Evolutionary conservation across 345 rosid genomes (phyloP), one percentile per base, ranked within the genome.

Genomic region (Kernera saxatilis): DNA sequence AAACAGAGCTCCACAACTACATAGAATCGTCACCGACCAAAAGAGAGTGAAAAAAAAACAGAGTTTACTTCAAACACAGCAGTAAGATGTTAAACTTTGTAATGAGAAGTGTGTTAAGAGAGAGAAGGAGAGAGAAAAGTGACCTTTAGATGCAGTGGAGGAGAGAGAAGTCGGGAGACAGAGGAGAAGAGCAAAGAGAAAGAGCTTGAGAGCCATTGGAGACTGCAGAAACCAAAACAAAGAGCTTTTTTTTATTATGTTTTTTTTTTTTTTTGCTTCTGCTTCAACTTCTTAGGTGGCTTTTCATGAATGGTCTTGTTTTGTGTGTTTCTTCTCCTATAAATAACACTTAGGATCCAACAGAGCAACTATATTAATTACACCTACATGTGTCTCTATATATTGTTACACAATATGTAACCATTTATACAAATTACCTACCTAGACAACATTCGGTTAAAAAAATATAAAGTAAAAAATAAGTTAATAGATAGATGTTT

Each of bases 121-220:
- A 68, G 6, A 45, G 77, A 65, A 41, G 46, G 53, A 36, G 64
- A 64, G 11, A 39, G 77, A 51, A 66, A 60, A 11, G 57, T 23
- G 26, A 76, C 90, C 89, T 84, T 82, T 84, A 77, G 68, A 70
- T 17, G 86, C 77, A 19, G 65, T 53, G 83, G 77, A 71, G 77
- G 68, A 61, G 64, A 77, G 76, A 65, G 76, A 77, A 19, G 79
- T 55, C 41, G 71, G 35, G 53, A 79, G 64, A 76, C 41, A 64
- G 37, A 77, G 71, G 69, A 75, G 54, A 64, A 85, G 78, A 62
- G 66, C 70, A 75, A 57, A 62, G 44, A 77, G 71, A 69, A 75
- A 40, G 68, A 85, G 76, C 63, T 79, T 80, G 64, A 81, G 67
- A 74, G 83, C 86, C 89, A 87, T 87, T 64, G 83, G 77, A 75